A percentile compares a stretch with the other conserved stretches of the same genome.
phyloP scores from a whole-genome alignment of 768 basidiomycete species.

The Arthromyces matolae region DNA sequence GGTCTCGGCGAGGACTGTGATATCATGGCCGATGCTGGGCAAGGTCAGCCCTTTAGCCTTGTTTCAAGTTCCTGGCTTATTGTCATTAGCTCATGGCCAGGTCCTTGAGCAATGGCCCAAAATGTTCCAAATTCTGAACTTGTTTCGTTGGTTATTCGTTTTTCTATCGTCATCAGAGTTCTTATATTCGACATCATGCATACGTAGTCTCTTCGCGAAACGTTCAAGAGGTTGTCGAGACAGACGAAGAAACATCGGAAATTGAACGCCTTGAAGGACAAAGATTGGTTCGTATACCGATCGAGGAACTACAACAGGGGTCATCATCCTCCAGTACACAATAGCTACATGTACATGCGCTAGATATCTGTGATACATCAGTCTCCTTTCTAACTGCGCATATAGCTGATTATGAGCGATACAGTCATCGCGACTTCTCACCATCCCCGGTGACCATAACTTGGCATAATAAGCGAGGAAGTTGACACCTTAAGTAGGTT shows the following conservation, averaged over 20 bases:
- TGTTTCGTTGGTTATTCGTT: slow-evolving; percentile 52
- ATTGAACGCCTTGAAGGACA: slow-evolving; percentile 38
- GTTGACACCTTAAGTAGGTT: no score
- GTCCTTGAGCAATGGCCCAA: slow-evolving; percentile 78
- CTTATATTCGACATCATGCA: not conserved
- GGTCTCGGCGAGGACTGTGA: slow-evolving; percentile 69
- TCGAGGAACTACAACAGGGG: slow-evolving; percentile 55
- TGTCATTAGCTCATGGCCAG: slow-evolving; percentile 60
- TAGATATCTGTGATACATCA: no score
- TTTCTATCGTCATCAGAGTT: not conserved
- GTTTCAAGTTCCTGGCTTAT: not conserved
- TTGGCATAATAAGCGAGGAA: no score
- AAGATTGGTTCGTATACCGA: slow-evolving; percentile 68
- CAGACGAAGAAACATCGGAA: slow-evolving; percentile 1
- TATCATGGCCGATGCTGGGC: slow-evolving; percentile 73
- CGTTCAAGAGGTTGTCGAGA: slow-evolving; percentile 21
- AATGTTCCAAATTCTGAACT: slow-evolving; percentile 73
- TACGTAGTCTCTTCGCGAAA: slow-evolving; percentile 49
- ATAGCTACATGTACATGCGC: no score
- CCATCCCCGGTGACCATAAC: no score
- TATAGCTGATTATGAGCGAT: no score
- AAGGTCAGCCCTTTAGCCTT: slow-evolving; percentile 39
- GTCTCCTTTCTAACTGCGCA: no score
- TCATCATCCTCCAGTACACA: slow-evolving; percentile 16
- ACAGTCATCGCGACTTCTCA: no score